Conservation (phyloP, 768 basidiomycete genomes). For the Collybia sordida region DNA sequence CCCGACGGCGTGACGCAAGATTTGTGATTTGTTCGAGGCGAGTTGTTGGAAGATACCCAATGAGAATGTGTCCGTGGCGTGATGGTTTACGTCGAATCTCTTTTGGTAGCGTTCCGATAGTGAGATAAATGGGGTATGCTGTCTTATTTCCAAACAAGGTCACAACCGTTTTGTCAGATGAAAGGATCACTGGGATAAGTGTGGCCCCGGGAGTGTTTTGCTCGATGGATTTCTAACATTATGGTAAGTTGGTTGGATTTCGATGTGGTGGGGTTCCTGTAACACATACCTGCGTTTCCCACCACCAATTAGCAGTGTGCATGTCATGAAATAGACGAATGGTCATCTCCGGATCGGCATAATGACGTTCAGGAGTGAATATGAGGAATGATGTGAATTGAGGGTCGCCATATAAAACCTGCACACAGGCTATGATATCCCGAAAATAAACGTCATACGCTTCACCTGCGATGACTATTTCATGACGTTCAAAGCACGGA, state of each 20-base stretch:
- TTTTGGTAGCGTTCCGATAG: slow-evolving; percentile 45
- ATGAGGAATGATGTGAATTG: slow-evolving; percentile 28
- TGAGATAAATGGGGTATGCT: slow-evolving; percentile 47
- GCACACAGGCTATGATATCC: slow-evolving; percentile 35
- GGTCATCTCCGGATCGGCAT: slow-evolving; percentile 22
- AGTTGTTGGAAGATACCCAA: slow-evolving; percentile 40
- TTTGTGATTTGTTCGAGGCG: slow-evolving; percentile 31
- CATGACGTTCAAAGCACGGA: slow-evolving; percentile 21
- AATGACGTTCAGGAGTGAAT: slow-evolving; percentile 37
- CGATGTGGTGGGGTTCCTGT: not conserved
- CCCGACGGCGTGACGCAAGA: slow-evolving; percentile 20
- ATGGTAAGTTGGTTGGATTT: not conserved
- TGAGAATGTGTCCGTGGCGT: slow-evolving; percentile 31
- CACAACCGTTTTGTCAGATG: slow-evolving; percentile 45
- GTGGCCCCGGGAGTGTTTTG: slow-evolving; percentile 21
- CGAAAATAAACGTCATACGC: slow-evolving; percentile 18
- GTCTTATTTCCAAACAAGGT: slow-evolving; percentile 38
- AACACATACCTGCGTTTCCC: slow-evolving; percentile 41
- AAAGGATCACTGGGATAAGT: slow-evolving; percentile 42
- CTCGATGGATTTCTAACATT: slow-evolving; percentile 16
- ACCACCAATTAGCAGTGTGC: slow-evolving; percentile 54
- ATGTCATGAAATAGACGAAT: slow-evolving; percentile 37
- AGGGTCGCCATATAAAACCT: slow-evolving; percentile 31
- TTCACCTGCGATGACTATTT: slow-evolving; percentile 26
- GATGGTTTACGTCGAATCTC: slow-evolving; percentile 35